Percentiles rank a stretch among this genome's conserved stretches.
Evolutionary conservation across 2,329 filamentous ascomycete genomes (phyloP).

Genomic region (Microthyrium microscopicum): DNA sequence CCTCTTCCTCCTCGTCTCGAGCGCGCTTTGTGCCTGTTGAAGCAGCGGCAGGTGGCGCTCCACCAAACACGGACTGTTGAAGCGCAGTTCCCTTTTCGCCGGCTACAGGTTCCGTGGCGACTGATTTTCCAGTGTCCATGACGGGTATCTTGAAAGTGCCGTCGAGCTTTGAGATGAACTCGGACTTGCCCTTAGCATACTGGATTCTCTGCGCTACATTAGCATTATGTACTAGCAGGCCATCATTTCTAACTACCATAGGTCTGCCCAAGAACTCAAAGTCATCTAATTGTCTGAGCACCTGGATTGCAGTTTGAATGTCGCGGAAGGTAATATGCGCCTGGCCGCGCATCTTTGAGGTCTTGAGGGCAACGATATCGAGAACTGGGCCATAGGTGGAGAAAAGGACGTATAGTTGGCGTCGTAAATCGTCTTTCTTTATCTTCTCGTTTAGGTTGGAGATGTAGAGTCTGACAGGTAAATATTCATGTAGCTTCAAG

Average conservation of each 20-base stretch:
- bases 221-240: not conserved
- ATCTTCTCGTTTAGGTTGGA: constrained; percentile 82
- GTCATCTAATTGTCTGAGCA: constrained; percentile 75
- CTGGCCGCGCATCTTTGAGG: constrained; percentile 84
- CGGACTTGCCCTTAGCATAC: constrained; percentile 79
- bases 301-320: constrained; percentile 79
- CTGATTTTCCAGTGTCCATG: constrained; percentile 6
- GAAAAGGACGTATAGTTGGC: constrained; percentile 82
- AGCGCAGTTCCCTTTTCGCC: constrained; percentile 3
- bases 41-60: constrained; percentile 4
- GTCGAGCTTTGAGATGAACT: constrained; percentile 79
- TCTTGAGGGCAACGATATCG: constrained; percentile 81
- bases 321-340: constrained; percentile 87
- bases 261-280: constrained; percentile 72
- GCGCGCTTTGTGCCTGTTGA: constrained; percentile 2
- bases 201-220: constrained; percentile 54
- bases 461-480: constrained; percentile 51
- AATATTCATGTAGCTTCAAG: not conserved
- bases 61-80: constrained; percentile 7
- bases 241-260: constrained; percentile 44
- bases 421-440: constrained; percentile 72
- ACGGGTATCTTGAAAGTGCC: constrained; percentile 66
- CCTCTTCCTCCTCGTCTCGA: constrained; percentile 4
- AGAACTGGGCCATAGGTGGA: constrained; percentile 85
- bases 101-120: constrained; percentile 1